Percentiles rank a stretch among this genome's conserved stretches.
Evolutionary conservation across 2,329 filamentous ascomycete species (phyloP).

Genomic region (Fusarium sambucinum): DNA sequence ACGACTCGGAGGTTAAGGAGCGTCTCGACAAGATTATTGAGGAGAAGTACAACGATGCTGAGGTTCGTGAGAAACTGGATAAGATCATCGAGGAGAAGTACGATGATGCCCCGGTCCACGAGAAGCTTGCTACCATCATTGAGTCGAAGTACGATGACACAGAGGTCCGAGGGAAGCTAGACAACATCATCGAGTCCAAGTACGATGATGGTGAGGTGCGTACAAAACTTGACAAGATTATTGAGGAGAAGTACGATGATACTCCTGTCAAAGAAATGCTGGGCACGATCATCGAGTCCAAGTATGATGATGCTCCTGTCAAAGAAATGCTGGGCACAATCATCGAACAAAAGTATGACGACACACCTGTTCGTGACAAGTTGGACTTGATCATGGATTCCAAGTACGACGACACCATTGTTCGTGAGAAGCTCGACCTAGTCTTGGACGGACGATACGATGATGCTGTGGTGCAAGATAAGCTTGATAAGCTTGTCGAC

Average conservation of each 20-base stretch:
- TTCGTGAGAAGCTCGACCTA: constrained; percentile 49
- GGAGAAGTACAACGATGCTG: constrained; percentile 23
- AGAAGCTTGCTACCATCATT: constrained; percentile 64
- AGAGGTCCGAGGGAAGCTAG: constrained; percentile 49
- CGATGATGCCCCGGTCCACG: constrained; percentile 60
- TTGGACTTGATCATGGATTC: constrained; percentile 55
- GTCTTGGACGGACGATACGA: constrained; percentile 63
- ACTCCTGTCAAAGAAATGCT: constrained; percentile 33
- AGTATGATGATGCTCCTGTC: constrained; percentile 50
- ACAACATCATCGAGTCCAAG: constrained; percentile 59
- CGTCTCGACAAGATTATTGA: constrained; percentile 43
- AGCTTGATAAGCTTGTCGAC: constrained; percentile 65
- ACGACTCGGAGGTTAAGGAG: constrained; percentile 48
- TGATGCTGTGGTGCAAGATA: constrained; percentile 53
- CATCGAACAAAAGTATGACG: constrained; percentile 47
- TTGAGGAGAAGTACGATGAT: constrained; percentile 46
- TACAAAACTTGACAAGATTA: constrained; percentile 65
- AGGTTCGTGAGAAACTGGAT: constrained; percentile 25
- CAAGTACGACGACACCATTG: constrained; percentile 52
- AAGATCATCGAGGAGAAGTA: constrained; percentile 61
- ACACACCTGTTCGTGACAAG: constrained; percentile 53
- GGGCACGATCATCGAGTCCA: constrained; percentile 43
- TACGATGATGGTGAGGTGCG: constrained; percentile 64
- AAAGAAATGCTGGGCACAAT: constrained; percentile 44
- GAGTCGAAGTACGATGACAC: constrained; percentile 50